Percentiles rank a stretch among this genome's conserved stretches.
These are phyloP conservation scores for Lizonia empirigonia DNA, from an alignment of 2,329 filamentous ascomycete genomes.

Conservation along the genomic window DNA sequence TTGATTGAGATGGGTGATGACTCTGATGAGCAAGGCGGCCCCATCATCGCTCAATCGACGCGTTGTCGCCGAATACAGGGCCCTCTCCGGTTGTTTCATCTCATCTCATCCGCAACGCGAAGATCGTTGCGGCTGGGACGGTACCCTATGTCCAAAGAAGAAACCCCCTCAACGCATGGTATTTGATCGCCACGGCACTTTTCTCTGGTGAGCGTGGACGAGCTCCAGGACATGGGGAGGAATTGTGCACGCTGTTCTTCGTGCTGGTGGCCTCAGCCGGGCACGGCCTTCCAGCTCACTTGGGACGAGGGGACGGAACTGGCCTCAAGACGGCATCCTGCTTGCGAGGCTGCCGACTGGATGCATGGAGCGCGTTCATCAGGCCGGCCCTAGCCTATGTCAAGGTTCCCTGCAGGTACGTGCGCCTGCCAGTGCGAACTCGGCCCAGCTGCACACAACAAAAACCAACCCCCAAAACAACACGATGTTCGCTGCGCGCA, in stretches of 20 bases:
- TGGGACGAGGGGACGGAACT: constrained; percentile 6
- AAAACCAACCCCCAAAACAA: constrained; percentile 22
- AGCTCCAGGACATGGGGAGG: not conserved
- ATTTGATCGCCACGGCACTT: constrained; percentile 11
- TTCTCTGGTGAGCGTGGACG: constrained; percentile 1
- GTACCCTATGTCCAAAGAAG: constrained; percentile 23
- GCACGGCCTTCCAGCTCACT: constrained; percentile 9
- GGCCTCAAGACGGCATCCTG: constrained; percentile 15
- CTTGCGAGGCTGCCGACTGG: constrained; percentile 14
- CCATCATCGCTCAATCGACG: constrained; percentile 9
- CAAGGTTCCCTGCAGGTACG: constrained; percentile 18
- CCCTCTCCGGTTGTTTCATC: constrained; percentile 39
- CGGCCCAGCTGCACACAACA: constrained; percentile 25
- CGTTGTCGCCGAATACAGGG: constrained; percentile 22
- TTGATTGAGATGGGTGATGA: constrained; percentile 23
- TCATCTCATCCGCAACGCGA: constrained; percentile 19
- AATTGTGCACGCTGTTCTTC: constrained; percentile 1
- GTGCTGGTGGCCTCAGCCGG: constrained; percentile 9
- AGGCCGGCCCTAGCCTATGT: constrained; percentile 24
- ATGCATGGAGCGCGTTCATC: constrained; percentile 21
- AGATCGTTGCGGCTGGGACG: constrained; percentile 33
- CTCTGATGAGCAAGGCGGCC: constrained; percentile 31
- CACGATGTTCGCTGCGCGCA: constrained; percentile 13
- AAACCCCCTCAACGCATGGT: constrained; percentile 12
- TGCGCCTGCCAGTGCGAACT: constrained; percentile 25